A percentile compares a stretch with the other conserved stretches of the same genome.
These are phyloP conservation scores for Pyrenochaeta sp. DNA, from an alignment of 2,329 filamentous ascomycete species.

Conservation along the genomic window DNA sequence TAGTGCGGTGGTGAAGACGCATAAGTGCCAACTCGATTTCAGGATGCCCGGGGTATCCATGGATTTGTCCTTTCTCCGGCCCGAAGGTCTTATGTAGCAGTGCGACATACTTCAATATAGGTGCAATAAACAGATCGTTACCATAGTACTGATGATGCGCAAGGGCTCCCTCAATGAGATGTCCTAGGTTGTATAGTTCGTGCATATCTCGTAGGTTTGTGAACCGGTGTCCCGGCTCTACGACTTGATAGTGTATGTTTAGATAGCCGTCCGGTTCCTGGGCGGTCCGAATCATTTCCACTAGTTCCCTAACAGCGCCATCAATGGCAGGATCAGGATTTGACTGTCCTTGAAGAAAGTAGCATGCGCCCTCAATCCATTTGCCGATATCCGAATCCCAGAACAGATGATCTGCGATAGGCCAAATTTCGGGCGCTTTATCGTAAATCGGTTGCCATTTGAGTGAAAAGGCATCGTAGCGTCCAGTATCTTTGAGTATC, in stretches of 20 bases:
- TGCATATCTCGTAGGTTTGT: constrained; percentile 69
- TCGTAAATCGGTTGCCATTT: constrained; percentile 65
- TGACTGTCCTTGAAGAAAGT: constrained; percentile 58
- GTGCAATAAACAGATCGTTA: constrained; percentile 61
- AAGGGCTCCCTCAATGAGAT: constrained; percentile 62
- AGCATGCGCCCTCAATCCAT: constrained; percentile 70
- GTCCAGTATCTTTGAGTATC: constrained; percentile 17
- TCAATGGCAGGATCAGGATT: constrained; percentile 60
- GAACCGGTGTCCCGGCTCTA: constrained; percentile 64
- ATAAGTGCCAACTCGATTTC: constrained; percentile 63
- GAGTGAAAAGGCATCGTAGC: constrained; percentile 64
- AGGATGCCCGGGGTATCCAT: constrained; percentile 69
- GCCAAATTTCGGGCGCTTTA: constrained; percentile 62
- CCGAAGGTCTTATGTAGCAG: constrained; percentile 64
- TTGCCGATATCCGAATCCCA: constrained; percentile 68
- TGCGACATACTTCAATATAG: constrained; percentile 64
- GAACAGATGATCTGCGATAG: constrained; percentile 66
- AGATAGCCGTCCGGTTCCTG: constrained; percentile 70
- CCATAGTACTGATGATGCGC: constrained; percentile 56
- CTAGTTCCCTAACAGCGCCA: constrained; percentile 63
- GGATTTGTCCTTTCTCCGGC: constrained; percentile 57
- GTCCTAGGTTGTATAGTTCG: constrained; percentile 68
- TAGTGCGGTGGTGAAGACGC: constrained; percentile 54
- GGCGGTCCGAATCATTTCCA: constrained; percentile 64
- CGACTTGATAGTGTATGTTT: constrained; percentile 69